phyloP scores from a whole-genome alignment of 345 rosid genomes.

The Eucalyptus brandiana region DNA sequence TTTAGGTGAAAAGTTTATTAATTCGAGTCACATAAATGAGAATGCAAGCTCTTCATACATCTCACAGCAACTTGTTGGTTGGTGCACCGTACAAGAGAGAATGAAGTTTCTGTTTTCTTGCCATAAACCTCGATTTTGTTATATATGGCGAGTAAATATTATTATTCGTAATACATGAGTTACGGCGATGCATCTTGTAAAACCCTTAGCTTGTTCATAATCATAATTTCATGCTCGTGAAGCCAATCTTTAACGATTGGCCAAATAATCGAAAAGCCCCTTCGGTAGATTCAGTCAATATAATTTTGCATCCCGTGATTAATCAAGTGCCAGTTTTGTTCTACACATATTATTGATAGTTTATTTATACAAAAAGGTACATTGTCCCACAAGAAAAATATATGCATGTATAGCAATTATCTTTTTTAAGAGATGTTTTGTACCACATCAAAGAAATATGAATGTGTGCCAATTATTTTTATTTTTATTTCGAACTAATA shows the following conservation, averaged over 20 bases:
- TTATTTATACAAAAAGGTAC: accelerated
- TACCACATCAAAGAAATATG: too few species aligned
- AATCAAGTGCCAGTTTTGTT: neutral
- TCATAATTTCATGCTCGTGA: neutral
- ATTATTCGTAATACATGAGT: neutral
- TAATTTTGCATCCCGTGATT: neutral
- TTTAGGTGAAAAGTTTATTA: neutral
- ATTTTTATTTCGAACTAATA: too few species aligned
- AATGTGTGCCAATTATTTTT: too few species aligned
- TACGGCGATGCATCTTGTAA: neutral
- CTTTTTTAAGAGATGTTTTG: too few species aligned
- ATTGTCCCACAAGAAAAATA: too few species aligned
- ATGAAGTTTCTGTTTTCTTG: neutral
- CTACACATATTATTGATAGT: too few species aligned
- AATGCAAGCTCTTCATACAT: neutral
- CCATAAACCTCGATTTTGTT: neutral
- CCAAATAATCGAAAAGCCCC: neutral
- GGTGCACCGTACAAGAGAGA: neutral
- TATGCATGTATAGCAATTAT: too few species aligned
- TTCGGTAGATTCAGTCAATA: neutral
- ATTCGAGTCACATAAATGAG: neutral
- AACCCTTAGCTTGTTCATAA: neutral
- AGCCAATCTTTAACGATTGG: neutral
- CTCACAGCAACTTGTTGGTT: neutral
- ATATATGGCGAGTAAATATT: neutral